Evolutionary conservation across 2,329 filamentous ascomycete genomes (phyloP).

Genomic region (Colletotrichum sp.): DNA sequence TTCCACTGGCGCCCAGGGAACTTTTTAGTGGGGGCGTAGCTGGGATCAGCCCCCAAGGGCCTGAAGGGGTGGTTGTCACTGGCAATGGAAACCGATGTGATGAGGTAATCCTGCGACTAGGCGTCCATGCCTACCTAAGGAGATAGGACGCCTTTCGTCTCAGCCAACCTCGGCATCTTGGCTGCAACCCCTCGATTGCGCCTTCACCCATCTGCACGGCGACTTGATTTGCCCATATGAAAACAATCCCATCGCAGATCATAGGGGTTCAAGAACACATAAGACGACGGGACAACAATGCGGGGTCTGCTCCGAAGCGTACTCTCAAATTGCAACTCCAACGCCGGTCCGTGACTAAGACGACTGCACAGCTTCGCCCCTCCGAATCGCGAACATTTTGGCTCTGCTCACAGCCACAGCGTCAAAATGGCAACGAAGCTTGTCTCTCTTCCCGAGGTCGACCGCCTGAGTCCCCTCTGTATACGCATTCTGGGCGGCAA

Average conservation of each 20-base stretch:
- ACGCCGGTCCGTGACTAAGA: slow-evolving; percentile 2
- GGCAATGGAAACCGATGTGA: neutral
- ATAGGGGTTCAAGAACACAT: neutral
- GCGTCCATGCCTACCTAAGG: neutral
- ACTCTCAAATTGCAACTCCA: neutral
- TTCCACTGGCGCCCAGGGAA: neutral
- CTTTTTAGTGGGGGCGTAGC: neutral
- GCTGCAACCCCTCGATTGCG: slow-evolving; percentile 3
- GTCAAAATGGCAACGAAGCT: slow-evolving; percentile 65
- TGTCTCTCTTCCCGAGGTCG: slow-evolving; percentile 71
- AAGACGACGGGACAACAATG: slow-evolving; percentile 8
- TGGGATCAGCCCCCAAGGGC: neutral
- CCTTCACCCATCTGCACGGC: neutral
- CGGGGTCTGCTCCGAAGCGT: neutral
- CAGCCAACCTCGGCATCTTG: slow-evolving; percentile 10
- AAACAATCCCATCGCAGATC: neutral
- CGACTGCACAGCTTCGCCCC: neutral
- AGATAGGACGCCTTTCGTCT: neutral
- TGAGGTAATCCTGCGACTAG: neutral
- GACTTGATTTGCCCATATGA: neutral
- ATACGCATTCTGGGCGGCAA: slow-evolving; percentile 90
- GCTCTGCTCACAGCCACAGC: neutral
- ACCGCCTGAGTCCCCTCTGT: slow-evolving; percentile 77
- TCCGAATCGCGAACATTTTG: neutral
- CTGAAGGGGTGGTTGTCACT: neutral